A percentile compares a stretch with the other conserved stretches of the same genome.
Evolutionary conservation across 495 filamentous ascomycete genomes (phyloP).

Genomic region (Talaromyces proteolyticus): DNA sequence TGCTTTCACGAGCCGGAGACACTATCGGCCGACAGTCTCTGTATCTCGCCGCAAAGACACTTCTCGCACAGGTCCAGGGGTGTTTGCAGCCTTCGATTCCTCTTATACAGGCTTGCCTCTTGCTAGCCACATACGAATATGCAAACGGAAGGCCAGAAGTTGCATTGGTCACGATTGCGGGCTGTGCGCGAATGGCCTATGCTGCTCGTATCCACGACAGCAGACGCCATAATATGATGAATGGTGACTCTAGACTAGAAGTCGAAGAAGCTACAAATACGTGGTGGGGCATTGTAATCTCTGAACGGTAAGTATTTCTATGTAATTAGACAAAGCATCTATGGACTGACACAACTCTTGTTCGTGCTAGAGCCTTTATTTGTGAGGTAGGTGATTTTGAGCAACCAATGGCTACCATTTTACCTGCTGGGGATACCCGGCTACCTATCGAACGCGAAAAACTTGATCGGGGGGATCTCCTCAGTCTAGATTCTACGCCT

Average conservation of each 20-base stretch:
- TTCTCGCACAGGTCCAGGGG: constrained; percentile 22
- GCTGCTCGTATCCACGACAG: constrained; percentile 12
- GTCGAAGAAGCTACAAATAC: constrained; percentile 19
- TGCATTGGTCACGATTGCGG: constrained; percentile 24
- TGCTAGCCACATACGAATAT: constrained; percentile 22
- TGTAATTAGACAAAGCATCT: neutral
- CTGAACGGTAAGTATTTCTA: constrained; percentile 15
- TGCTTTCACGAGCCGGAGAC: constrained; percentile 8
- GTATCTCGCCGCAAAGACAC: constrained; percentile 21
- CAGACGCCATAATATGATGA: constrained; percentile 4
- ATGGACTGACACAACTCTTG: neutral
- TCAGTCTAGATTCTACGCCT: neutral
- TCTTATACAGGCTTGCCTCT: constrained; percentile 24
- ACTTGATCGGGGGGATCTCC: neutral
- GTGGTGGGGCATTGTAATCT: constrained; percentile 25
- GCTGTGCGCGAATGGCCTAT: constrained; percentile 20
- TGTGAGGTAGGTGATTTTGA: constrained; percentile 3
- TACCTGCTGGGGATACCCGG: constrained; percentile 4
- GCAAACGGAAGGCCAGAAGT: constrained; percentile 17
- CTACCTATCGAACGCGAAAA: constrained; percentile 8
- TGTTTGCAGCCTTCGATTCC: constrained; percentile 16
- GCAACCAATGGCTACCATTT: constrained; percentile 4
- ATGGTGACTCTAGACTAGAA: constrained; percentile 1
- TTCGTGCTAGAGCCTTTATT: neutral
- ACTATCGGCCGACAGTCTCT: constrained; percentile 14